These are phyloP conservation scores for Asclepias syriaca DNA, from an alignment of 257 asterid genomes.

Conservation along the genomic window DNA sequence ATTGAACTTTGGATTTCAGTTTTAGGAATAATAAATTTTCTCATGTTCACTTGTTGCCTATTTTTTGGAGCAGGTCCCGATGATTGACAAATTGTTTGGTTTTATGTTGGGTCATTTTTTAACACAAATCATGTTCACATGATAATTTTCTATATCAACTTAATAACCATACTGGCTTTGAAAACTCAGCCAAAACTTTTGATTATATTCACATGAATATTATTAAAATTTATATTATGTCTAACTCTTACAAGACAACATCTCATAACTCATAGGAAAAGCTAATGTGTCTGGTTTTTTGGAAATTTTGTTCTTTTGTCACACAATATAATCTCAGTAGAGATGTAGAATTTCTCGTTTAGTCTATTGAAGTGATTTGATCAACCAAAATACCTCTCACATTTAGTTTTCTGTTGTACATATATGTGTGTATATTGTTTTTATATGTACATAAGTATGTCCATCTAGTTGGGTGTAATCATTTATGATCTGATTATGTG, in stretches of 20 bases:
- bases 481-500: not conserved
- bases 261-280: not conserved
- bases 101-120: not conserved
- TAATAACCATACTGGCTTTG: not conserved
- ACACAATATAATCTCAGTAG: not conserved
- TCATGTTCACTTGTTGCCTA: not conserved
- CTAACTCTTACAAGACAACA: too few relatives aligned
- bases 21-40: conserved; percentile 6
- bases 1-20: not conserved
- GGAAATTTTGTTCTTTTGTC: not conserved
- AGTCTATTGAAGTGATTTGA: not conserved
- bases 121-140: not conserved
- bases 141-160: not conserved
- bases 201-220: too few relatives aligned
- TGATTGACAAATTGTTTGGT: not conserved
- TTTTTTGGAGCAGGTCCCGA: not conserved
- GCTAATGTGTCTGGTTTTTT: not conserved
- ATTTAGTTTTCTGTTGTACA: too few relatives aligned
- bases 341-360: not conserved
- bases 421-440: too few relatives aligned
- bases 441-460: not conserved
- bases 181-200: not conserved
- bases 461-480: not conserved
- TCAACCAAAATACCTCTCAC: too few relatives aligned
- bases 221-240: too few relatives aligned